These are phyloP conservation scores for Neonectria neomacrospora DNA, from an alignment of 2,329 filamentous ascomycete genomes.

Conservation along the genomic window DNA sequence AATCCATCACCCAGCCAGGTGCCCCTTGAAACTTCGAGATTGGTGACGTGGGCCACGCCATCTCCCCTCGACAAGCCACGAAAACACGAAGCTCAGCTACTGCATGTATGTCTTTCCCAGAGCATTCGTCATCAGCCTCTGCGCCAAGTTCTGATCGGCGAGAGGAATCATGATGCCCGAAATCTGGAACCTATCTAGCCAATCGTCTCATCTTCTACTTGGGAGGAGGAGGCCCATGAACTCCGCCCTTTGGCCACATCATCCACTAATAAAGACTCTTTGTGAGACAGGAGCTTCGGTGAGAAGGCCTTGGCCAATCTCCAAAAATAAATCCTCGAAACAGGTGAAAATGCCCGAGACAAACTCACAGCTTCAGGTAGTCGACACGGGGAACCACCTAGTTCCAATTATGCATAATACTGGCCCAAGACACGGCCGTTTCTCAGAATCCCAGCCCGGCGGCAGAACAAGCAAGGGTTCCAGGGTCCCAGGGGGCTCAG, in stretches of 20 bases:
- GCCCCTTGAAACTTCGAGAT: not conserved
- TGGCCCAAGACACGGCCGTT: not conserved
- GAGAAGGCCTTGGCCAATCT: not conserved
- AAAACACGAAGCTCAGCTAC: not conserved
- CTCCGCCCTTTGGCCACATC: not conserved
- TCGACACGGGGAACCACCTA: not conserved
- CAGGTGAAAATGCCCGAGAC: not conserved
- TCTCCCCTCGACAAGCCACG: not conserved
- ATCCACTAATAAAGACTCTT: not conserved
- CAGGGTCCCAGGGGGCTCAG: too few relatives aligned
- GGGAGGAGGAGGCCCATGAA: not conserved
- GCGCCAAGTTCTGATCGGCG: constrained; percentile 5
- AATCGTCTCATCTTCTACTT: not conserved
- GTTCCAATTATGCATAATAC: constrained; percentile 19
- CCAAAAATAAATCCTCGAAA: not conserved
- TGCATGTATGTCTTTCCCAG: constrained; percentile 12
- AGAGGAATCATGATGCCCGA: constrained; percentile 13
- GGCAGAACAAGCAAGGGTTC: not conserved
- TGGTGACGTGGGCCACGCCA: not conserved
- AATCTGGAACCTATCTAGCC: constrained; percentile 7
- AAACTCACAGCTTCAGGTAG: not conserved
- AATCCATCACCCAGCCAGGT: not conserved
- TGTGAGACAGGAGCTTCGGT: not conserved
- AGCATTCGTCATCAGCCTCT: constrained; percentile 1
- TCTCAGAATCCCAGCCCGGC: not conserved